A percentile compares a stretch with the other conserved stretches of the same genome.
Evolutionary conservation across 495 filamentous ascomycete genomes (phyloP).

Genomic region (Podospora tetraspora): DNA sequence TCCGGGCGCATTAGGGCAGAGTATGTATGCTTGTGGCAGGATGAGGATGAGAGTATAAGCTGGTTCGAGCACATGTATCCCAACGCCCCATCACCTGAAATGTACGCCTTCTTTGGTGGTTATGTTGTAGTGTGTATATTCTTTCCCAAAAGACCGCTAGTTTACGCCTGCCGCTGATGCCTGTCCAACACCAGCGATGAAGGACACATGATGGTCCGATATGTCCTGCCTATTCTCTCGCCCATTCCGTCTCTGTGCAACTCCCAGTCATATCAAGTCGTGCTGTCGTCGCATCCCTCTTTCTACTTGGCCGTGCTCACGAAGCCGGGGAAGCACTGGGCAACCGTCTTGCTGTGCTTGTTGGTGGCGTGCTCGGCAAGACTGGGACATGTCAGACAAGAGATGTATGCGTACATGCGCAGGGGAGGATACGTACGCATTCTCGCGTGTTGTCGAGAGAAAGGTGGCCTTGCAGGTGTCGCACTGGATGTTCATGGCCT

Average conservation of each 20-base stretch:
- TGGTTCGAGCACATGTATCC: not conserved
- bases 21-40: conserved; percentile 27
- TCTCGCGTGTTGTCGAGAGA: conserved; percentile 50
- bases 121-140: not conserved
- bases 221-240: conserved; percentile 3
- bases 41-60: conserved; percentile 10
- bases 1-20: conserved; percentile 2
- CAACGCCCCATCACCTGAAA: not conserved
- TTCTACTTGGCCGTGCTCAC: conserved; percentile 19
- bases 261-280: conserved; percentile 7
- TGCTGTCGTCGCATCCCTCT: not conserved
- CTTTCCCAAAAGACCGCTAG: conserved; percentile 5
- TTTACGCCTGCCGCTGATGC: conserved; percentile 18
- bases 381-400: conserved; percentile 20
- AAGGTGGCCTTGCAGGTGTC: conserved; percentile 52
- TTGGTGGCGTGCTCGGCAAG: conserved; percentile 51
- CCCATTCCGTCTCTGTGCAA: conserved; percentile 4
- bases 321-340: conserved; percentile 51
- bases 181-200: not conserved
- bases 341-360: conserved; percentile 50
- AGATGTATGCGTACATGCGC: not conserved
- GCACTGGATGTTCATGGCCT: conserved; percentile 55
- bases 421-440: conserved; percentile 37
- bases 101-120: not conserved
- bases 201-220: not conserved